Evolutionary conservation across 2,329 filamentous ascomycete species (phyloP).

Genomic region (Xylaria multiplex): DNA sequence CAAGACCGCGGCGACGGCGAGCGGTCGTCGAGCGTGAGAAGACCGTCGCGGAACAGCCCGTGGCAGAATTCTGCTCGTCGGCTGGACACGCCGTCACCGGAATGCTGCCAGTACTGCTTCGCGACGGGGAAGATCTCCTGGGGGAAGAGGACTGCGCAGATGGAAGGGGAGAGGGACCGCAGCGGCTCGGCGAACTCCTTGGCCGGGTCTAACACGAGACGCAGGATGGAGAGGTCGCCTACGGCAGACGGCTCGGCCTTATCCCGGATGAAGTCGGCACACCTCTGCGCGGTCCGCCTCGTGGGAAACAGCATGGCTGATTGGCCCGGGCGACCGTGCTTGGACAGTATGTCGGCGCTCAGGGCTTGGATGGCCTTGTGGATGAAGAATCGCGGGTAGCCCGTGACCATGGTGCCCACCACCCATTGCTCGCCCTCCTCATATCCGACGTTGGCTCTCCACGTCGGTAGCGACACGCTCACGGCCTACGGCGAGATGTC

Average conservation of each 20-base stretch:
- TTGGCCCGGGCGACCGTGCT: slow-evolving; percentile 69
- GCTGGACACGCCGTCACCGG: slow-evolving; percentile 91
- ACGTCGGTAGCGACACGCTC: slow-evolving; percentile 94
- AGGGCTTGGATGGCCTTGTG: slow-evolving; percentile 84
- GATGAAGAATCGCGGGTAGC: slow-evolving; percentile 96
- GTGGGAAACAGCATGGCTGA: slow-evolving; percentile 88
- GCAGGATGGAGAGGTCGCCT: slow-evolving; percentile 64
- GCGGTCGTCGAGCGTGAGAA: slow-evolving; percentile 55
- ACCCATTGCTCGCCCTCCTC: slow-evolving; percentile 93
- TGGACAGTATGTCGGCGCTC: slow-evolving; percentile 71
- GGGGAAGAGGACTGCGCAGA: slow-evolving; percentile 78
- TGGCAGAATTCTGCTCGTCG: slow-evolving; percentile 91
- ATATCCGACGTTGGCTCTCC: slow-evolving; percentile 89
- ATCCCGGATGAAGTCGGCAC: slow-evolving; percentile 75
- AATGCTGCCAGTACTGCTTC: slow-evolving; percentile 98
- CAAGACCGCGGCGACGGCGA: slow-evolving; percentile 43
- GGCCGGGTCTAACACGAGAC: slow-evolving; percentile 70
- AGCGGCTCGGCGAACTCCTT: slow-evolving; percentile 63
- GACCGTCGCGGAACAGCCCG: slow-evolving; percentile 74
- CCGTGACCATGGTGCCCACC: slow-evolving; percentile 83
- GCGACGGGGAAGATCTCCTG: slow-evolving; percentile 73
- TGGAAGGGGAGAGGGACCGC: slow-evolving; percentile 64
- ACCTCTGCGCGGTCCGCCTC: slow-evolving; percentile 73
- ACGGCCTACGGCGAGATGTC: slow-evolving; percentile 73
- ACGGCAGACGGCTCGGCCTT: slow-evolving; percentile 64